These are phyloP conservation scores for Danielozyma ontarioensis DNA, from an alignment of 805 yeast genomes.

Conservation along the genomic window DNA sequence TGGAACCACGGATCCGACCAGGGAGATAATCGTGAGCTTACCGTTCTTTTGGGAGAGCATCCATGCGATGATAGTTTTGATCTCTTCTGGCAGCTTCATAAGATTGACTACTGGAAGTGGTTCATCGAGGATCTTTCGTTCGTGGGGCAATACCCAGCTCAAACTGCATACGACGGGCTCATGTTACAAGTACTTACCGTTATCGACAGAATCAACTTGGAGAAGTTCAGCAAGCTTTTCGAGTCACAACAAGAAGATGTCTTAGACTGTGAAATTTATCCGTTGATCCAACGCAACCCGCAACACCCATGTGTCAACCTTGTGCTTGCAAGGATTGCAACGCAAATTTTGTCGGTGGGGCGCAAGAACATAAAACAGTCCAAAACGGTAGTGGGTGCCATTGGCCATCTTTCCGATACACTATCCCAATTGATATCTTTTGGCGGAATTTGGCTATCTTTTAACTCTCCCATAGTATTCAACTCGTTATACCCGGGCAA, in stretches of 20 bases:
- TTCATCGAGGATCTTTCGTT: slow-evolving; percentile 11
- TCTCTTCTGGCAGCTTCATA: slow-evolving; percentile 23
- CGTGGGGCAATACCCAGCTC: slow-evolving; percentile 1
- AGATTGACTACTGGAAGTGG: slow-evolving; percentile 25
- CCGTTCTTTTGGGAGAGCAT: slow-evolving; percentile 10
- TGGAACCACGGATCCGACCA: slow-evolving; percentile 14
- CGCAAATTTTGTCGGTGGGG: slow-evolving; percentile 7
- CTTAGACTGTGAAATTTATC: slow-evolving; percentile 2
- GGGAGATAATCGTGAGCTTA: slow-evolving; percentile 7
- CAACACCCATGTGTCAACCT: slow-evolving; percentile 16
- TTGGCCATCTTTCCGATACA: slow-evolving; percentile 1
- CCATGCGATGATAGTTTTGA: slow-evolving; percentile 3
- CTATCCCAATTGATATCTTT: slow-evolving; percentile 1
- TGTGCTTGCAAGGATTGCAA: slow-evolving; percentile 12
- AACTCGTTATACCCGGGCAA: slow-evolving; percentile 23
- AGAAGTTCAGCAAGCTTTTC: too few species aligned
- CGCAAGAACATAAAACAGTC: slow-evolving; percentile 1
- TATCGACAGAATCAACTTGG: slow-evolving; percentile 4
- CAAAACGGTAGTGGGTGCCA: slow-evolving; percentile 1
- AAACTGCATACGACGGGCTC: slow-evolving; percentile 5
- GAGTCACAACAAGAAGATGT: too few species aligned
- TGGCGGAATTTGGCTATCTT: slow-evolving; percentile 15
- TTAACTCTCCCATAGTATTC: slow-evolving; percentile 13
- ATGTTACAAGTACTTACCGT: not conserved
- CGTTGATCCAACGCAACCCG: slow-evolving; percentile 7